Conservation (phyloP, 208 protist species). For the Trichomonas tenax region DNA sequence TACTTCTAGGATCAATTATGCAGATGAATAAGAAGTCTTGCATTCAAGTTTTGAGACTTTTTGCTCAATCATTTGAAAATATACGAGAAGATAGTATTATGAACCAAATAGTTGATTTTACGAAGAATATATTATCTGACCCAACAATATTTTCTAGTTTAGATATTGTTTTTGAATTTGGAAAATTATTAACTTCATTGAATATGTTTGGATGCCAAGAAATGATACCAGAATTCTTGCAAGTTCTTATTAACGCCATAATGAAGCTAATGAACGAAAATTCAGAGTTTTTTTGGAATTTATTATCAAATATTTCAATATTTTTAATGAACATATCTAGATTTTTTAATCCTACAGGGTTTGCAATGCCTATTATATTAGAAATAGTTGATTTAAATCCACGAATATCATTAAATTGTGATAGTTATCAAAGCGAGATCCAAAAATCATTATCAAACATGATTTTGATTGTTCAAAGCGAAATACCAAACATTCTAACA, state of each 20-base stretch:
- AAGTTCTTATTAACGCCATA: not conserved
- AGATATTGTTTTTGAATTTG: not conserved
- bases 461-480: not conserved
- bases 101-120: not conserved
- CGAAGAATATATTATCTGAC: not conserved
- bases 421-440: not conserved
- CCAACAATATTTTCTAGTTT: not conserved
- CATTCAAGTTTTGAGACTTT: not conserved
- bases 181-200: not conserved
- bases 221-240: not conserved
- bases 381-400: not conserved
- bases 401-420: not conserved
- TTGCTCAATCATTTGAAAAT: not conserved
- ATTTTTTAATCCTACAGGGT: not conserved
- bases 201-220: not conserved
- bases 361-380: not conserved
- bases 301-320: not conserved
- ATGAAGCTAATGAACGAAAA: not conserved
- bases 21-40: not conserved
- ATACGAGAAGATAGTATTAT: not conserved
- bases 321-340: not conserved
- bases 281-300: not conserved
- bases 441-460: not conserved
- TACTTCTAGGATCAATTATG: not conserved
- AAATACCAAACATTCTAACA: not conserved